phyloP scores from a whole-genome alignment of 441 rosid species.

The Breynia disticha region DNA sequence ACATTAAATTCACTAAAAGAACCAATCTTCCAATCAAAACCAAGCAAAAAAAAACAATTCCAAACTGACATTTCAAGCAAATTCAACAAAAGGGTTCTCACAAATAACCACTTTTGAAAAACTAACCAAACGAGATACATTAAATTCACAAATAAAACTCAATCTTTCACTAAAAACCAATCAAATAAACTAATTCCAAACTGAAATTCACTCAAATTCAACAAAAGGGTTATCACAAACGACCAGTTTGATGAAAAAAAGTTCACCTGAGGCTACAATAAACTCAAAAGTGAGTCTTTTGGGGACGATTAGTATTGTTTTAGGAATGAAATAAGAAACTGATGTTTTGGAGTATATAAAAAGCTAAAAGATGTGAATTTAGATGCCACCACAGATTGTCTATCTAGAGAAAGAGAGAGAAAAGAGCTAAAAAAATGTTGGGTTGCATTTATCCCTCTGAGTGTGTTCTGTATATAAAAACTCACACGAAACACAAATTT shows the following conservation, averaged over 20 bases:
- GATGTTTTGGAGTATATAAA: constrained; percentile 1
- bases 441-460: neutral
- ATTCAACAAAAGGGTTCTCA: constrained; percentile 17
- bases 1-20: neutral
- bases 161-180: neutral
- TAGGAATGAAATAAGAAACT: neutral
- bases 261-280: too few relatives aligned
- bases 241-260: neutral
- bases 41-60: neutral
- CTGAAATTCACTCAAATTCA: constrained; percentile 14
- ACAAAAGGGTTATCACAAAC: constrained; percentile 16
- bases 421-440: constrained; percentile 7
- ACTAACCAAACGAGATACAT: constrained; percentile 12
- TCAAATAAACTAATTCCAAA: neutral
- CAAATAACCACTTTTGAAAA: constrained; percentile 3
- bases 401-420: constrained; percentile 22
- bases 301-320: constrained; percentile 1
- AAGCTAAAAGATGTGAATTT: constrained; percentile 7
- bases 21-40: neutral
- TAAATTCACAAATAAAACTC: neutral
- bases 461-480: too few relatives aligned
- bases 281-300: neutral
- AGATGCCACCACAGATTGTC: constrained; percentile 40
- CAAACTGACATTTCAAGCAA: constrained; percentile 11
- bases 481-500: neutral